Conservation (phyloP, 2,329 filamentous ascomycete genomes). For the Penicillium sp. region DNA sequence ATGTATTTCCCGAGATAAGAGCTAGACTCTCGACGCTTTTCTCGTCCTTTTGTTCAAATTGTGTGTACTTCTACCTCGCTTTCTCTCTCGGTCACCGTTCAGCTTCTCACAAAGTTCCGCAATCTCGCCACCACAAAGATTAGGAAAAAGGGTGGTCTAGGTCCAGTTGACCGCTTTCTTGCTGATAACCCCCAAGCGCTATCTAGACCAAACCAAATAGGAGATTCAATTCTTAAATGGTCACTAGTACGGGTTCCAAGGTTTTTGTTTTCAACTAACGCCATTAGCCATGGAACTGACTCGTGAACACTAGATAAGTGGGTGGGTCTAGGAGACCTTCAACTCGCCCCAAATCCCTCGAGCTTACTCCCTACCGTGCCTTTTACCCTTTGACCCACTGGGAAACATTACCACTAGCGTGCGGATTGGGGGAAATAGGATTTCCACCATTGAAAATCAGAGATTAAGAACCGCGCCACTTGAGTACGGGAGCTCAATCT, state of each 20-base stretch:
- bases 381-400: background rate
- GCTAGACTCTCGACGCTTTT: background rate
- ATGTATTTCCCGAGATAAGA: background rate
- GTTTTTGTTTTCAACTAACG: too few species aligned
- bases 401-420: background rate
- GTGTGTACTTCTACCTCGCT: background rate
- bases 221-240: too few species aligned
- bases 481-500: conserved; percentile 29
- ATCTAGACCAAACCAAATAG: background rate
- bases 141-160: background rate
- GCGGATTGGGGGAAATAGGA: background rate
- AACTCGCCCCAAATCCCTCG: background rate
- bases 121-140: background rate
- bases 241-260: too few species aligned
- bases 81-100: background rate
- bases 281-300: too few species aligned
- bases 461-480: conserved; percentile 27
- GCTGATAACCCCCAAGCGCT: background rate
- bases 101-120: background rate
- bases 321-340: background rate
- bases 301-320: too few species aligned
- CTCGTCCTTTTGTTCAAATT: background rate
- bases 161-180: background rate
- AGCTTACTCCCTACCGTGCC: background rate
- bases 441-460: background rate